A percentile compares a stretch with the other conserved stretches of the same genome.
Conservation (phyloP, 176 grass and related monocot species). For the Musa troglodytarum region DNA sequence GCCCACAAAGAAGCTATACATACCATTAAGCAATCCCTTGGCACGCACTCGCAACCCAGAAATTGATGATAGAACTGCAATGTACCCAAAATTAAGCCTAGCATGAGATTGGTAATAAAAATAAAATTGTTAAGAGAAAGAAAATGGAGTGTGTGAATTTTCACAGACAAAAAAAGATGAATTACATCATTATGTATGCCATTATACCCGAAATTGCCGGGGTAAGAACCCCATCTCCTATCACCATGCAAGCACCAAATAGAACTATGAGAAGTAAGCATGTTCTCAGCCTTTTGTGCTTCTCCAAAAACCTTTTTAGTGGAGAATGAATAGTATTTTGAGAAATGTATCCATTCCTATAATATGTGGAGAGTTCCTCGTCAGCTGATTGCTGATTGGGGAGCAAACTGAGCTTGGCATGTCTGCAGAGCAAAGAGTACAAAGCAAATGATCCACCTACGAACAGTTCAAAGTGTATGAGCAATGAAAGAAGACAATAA, state of each 20-base stretch:
- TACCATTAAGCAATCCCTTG: constrained; percentile 40
- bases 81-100: constrained; percentile 7
- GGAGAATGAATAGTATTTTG: constrained; percentile 31
- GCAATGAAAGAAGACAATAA: background rate
- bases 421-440: constrained; percentile 65
- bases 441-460: constrained; percentile 55
- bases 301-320: constrained; percentile 63
- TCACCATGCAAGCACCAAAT: constrained; percentile 61
- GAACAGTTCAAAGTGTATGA: constrained; percentile 14
- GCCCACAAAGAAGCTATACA: background rate
- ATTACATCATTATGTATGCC: constrained; percentile 19
- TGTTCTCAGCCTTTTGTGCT: constrained; percentile 52
- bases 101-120: background rate
- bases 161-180: background rate
- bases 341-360: constrained; percentile 30
- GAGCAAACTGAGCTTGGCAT: constrained; percentile 63
- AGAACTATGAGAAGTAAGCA: constrained; percentile 61
- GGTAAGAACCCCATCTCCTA: constrained; percentile 61
- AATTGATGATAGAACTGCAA: constrained; percentile 52
- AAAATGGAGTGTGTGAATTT: background rate
- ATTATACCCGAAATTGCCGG: constrained; percentile 47
- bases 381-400: constrained; percentile 68
- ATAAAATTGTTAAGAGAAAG: background rate
- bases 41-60: constrained; percentile 34
- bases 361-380: constrained; percentile 59